Evolutionary conservation across 768 basidiomycete species (phyloP).

Genomic region (Pleurotus cornucopiae): DNA sequence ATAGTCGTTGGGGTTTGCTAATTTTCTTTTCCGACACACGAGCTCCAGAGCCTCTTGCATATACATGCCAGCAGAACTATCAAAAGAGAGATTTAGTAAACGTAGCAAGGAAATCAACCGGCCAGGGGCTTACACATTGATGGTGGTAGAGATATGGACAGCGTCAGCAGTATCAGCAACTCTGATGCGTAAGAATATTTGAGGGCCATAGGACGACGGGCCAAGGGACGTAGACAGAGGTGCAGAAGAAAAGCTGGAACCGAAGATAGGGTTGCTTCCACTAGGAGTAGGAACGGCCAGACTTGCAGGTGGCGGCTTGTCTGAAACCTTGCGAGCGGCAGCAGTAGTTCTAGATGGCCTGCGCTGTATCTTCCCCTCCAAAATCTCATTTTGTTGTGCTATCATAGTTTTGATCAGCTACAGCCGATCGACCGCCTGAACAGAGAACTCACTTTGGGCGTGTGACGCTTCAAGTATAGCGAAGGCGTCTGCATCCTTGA

Average conservation of each 20-base stretch:
- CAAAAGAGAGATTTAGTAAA: not conserved
- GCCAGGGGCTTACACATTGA: constrained; percentile 71
- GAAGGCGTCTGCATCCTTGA: constrained; percentile 79
- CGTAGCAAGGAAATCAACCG: not conserved
- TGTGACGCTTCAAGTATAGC: constrained; percentile 78
- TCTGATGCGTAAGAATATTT: constrained; percentile 77
- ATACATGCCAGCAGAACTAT: constrained; percentile 87
- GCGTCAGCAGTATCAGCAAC: constrained; percentile 80
- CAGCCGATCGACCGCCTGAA: not conserved
- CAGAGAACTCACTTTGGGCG: constrained; percentile 56
- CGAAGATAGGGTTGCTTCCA: constrained; percentile 42
- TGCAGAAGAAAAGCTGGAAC: constrained; percentile 40
- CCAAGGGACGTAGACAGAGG: constrained; percentile 63
- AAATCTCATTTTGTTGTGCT: constrained; percentile 73
- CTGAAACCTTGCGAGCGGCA: constrained; percentile 44
- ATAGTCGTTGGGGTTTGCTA: constrained; percentile 73
- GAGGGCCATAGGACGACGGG: constrained; percentile 74
- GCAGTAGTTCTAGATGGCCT: constrained; percentile 69
- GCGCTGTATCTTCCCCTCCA: constrained; percentile 79
- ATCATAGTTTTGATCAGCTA: not conserved
- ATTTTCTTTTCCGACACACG: constrained; percentile 67
- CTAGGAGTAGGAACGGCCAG: constrained; percentile 31
- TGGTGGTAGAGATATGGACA: constrained; percentile 84
- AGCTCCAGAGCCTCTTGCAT: constrained; percentile 93
- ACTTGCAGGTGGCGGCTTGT: constrained; percentile 35